Percentiles rank a stretch among this genome's conserved stretches.
Evolutionary conservation across 805 yeast species (phyloP).

Genomic region (Cyberlindnera samutprakarnensis): DNA sequence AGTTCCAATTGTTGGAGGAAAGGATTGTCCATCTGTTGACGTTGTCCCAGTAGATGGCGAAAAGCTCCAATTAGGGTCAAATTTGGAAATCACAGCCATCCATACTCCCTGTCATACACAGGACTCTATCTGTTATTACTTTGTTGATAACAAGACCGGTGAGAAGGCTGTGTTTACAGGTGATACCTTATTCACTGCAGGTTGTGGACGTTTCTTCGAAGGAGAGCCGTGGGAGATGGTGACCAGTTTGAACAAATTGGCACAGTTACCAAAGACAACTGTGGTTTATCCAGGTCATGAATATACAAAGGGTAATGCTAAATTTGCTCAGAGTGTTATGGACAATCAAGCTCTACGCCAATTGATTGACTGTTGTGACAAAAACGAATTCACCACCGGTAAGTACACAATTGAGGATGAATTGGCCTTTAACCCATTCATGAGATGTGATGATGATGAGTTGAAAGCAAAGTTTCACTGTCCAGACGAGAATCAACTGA

Average conservation of each 20-base stretch:
- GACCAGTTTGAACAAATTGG: slow-evolving; percentile 52
- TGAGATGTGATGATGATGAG: slow-evolving; percentile 62
- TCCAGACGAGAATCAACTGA: slow-evolving; percentile 43
- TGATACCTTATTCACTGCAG: slow-evolving; percentile 88
- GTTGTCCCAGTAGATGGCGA: slow-evolving; percentile 63
- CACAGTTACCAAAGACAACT: slow-evolving; percentile 59
- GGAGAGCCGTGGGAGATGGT: slow-evolving; percentile 83
- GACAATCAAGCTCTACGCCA: slow-evolving; percentile 38
- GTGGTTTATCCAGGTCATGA: slow-evolving; percentile 92
- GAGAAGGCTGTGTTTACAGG: slow-evolving; percentile 86
- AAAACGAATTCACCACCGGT: slow-evolving; percentile 78
- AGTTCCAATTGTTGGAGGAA: slow-evolving; percentile 75
- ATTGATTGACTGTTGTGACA: slow-evolving; percentile 42
- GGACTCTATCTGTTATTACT: slow-evolving; percentile 88
- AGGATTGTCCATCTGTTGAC: slow-evolving; percentile 66
- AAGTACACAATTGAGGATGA: slow-evolving; percentile 80
- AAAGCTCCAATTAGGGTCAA: slow-evolving; percentile 52
- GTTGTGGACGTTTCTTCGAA: slow-evolving; percentile 96
- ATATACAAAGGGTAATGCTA: slow-evolving; percentile 77
- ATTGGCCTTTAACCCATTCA: slow-evolving; percentile 77
- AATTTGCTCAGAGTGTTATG: slow-evolving; percentile 59
- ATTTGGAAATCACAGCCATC: slow-evolving; percentile 63
- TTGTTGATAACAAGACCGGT: slow-evolving; percentile 48
- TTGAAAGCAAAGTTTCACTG: slow-evolving; percentile 55
- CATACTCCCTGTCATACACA: slow-evolving; percentile 98